Evolutionary conservation across 192 early-diverging fungal genomes (phyloP).

Genomic region (Coemansia sp.): DNA sequence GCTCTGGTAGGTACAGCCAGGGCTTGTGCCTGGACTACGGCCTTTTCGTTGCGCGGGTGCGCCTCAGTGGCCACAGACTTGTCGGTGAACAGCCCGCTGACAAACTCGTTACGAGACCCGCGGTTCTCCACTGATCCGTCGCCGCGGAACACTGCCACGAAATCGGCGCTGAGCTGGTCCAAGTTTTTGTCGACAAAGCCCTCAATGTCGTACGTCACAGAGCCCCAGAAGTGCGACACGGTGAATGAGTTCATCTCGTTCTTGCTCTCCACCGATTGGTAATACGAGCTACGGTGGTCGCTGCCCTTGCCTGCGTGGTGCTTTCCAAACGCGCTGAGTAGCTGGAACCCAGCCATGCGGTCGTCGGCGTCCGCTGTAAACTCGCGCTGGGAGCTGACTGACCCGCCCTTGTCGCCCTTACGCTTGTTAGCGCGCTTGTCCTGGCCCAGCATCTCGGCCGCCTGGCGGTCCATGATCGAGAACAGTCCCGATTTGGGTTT

Average conservation of each 20-base stretch:
- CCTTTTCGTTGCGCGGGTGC: constrained; percentile 74
- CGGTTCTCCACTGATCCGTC: constrained; percentile 52
- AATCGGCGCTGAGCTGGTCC: constrained; percentile 80
- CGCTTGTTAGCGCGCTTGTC: constrained; percentile 12
- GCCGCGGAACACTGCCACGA: constrained; percentile 83
- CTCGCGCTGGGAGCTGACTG: constrained; percentile 32
- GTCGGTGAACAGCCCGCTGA: constrained; percentile 76
- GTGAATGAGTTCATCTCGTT: constrained; percentile 56
- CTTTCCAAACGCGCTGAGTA: constrained; percentile 48
- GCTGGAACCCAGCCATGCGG: constrained; percentile 46
- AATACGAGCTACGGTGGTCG: constrained; percentile 35
- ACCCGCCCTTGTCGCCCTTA: constrained; percentile 20
- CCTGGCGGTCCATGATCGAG: constrained; percentile 70
- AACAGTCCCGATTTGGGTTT: constrained; percentile 71
- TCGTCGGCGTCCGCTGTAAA: constrained; percentile 37
- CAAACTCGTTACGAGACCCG: constrained; percentile 70
- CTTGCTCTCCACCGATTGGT: constrained; percentile 46
- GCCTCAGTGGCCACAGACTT: constrained; percentile 72
- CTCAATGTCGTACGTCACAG: constrained; percentile 69
- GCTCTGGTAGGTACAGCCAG: constrained; percentile 70
- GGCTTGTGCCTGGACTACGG: constrained; percentile 76
- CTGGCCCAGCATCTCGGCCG: constrained; percentile 42
- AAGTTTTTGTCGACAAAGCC: constrained; percentile 81
- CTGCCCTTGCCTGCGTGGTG: constrained; percentile 40
- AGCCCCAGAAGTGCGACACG: constrained; percentile 53